Evolutionary conservation across 208 protist species (phyloP), one percentile per base, ranked within the genome.

Genomic region (Zelonia costaricensis): DNA sequence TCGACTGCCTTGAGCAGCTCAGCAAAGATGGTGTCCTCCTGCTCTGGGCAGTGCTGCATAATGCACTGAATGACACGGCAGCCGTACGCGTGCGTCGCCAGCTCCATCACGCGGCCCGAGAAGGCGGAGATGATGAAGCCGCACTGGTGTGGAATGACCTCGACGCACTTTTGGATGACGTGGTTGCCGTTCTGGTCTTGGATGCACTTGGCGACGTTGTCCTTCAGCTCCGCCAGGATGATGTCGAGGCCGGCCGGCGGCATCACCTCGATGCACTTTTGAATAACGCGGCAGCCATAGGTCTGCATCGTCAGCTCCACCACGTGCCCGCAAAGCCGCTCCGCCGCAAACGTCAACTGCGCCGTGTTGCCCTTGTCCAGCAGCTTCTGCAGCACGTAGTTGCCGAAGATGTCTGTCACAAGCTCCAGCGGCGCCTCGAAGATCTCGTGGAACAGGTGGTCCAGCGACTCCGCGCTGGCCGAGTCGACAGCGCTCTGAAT

Each of bases 121-220:
- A 99, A 99, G 35, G 95, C 82, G 18, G 98, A 95, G 15, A 99
- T 94, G 62, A 99, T 98, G 68, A 99, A 99, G 57, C 97, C 91
- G 38, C 88, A 87, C 30, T 94, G 70, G 13, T 94, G 67, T 20
- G 95, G 86, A 20, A 99, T 86, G 12, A 92, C 82, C 81, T 99
- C 98, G 23, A 99, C 99, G 72, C 97, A 99, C 71, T 99, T 99
- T 79, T 99, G 98, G 25, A 99, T 97, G 16, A 99, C 98, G 81
- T 99, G 98, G 80, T 99, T 99, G 40, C 98, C 98, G 77, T 99
- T 99, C 80, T 99, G 98, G 63, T 99, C 98, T 55, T 98, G 96
- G 28, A 99, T 98, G 67, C 98, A 99, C 52, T 88, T 83, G 23
- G 97, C 80, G 9, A 99, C 95, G 76, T 98, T 87, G 38, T 89